Percentiles rank a stretch among this genome's conserved stretches.
phyloP scores from a whole-genome alignment of 169 alveolate species.

The Fabrea salina region DNA sequence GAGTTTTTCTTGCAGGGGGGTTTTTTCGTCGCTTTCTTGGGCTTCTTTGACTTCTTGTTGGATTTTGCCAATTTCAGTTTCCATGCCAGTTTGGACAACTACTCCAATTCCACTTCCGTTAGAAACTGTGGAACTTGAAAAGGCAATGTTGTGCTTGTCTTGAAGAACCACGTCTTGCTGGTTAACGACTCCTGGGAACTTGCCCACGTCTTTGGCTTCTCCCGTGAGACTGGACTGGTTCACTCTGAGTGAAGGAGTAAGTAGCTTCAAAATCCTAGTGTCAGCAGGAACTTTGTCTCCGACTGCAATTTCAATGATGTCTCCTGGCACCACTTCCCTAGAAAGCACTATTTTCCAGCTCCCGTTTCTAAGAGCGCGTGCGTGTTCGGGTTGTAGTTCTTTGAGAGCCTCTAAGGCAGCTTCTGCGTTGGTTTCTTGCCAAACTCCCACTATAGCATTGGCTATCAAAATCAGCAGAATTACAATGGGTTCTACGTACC shows the following conservation, averaged over 20 bases:
- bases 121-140: slow-evolving; percentile 92
- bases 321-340: slow-evolving; percentile 95
- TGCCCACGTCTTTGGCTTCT: slow-evolving; percentile 77
- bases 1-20: slow-evolving; percentile 96
- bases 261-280: slow-evolving; percentile 88
- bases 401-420: slow-evolving; percentile 95
- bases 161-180: slow-evolving; percentile 38
- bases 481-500: slow-evolving; percentile 97
- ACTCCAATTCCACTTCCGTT: slow-evolving; percentile 93
- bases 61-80: slow-evolving; percentile 97
- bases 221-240: slow-evolving; percentile 97
- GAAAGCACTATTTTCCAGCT: slow-evolving; percentile 91
- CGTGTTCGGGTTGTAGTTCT: slow-evolving; percentile 91
- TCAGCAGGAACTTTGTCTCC: slow-evolving; percentile 99
- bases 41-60: slow-evolving; percentile 95
- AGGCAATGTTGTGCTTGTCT: slow-evolving; percentile 88
- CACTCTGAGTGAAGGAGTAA: slow-evolving; percentile 91
- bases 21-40: slow-evolving; percentile 89
- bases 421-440: slow-evolving; percentile 99
- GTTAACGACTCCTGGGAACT: not conserved
- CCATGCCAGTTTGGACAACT: slow-evolving; percentile 96
- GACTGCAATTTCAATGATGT: slow-evolving; percentile 90
- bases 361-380: slow-evolving; percentile 91
- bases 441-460: slow-evolving; percentile 96
- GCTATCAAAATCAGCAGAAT: slow-evolving; percentile 91